phyloP scores from a whole-genome alignment of 257 asterid genomes.

The Solanum etuberosum region DNA sequence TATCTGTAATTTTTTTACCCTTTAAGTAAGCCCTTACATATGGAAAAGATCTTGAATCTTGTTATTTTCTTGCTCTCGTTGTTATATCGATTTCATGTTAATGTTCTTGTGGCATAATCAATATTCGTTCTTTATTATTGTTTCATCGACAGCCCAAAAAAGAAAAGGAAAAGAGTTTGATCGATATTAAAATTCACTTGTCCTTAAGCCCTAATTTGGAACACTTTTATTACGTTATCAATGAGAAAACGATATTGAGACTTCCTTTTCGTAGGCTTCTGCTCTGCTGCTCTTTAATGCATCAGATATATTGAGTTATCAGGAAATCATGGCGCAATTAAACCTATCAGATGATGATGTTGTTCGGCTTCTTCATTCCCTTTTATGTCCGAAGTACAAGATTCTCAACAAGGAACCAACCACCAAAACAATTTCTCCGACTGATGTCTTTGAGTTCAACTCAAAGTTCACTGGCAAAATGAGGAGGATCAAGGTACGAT shows the following conservation, averaged over 20 bases:
- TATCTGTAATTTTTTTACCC: too few relatives aligned
- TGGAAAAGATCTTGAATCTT: neutral
- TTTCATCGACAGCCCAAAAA: neutral
- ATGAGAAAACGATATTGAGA: neutral
- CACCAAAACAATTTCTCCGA: constrained; percentile 68
- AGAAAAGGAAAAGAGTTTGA: neutral
- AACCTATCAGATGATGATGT: constrained; percentile 90
- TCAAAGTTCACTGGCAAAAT: constrained; percentile 86
- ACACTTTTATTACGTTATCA: neutral
- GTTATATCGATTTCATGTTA: neutral
- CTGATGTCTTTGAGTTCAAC: constrained; percentile 83
- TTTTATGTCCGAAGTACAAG: constrained; percentile 92
- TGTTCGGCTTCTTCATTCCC: constrained; percentile 82
- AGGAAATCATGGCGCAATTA: constrained; percentile 79
- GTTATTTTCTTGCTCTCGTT: neutral
- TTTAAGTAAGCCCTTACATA: too few relatives aligned
- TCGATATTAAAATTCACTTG: neutral
- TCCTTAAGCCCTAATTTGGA: neutral
- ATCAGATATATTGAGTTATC: constrained; percentile 73
- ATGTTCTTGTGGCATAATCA: neutral
- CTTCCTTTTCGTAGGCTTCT: constrained; percentile 53
- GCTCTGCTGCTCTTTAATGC: constrained; percentile 76
- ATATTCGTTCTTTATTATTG: too few relatives aligned
- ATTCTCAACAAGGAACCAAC: constrained; percentile 84
- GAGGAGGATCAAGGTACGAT: constrained; percentile 85